Conservation (phyloP, 306 rosid species). For the Medicago truncatula region DNA sequence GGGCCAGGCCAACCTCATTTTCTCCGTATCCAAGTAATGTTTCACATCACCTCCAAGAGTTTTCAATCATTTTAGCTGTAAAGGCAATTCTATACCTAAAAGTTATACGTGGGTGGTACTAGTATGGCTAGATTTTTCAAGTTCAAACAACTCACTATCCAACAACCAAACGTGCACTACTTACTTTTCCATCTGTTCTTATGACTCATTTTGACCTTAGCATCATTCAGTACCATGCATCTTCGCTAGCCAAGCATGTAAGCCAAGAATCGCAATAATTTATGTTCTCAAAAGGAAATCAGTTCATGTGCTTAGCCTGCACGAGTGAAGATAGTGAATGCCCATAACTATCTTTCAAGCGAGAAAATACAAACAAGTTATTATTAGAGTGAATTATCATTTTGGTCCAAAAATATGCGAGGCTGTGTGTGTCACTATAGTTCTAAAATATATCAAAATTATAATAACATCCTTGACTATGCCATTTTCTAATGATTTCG, state of each 20-base stretch:
- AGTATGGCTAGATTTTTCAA: constrained; percentile 38
- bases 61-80: constrained; percentile 52
- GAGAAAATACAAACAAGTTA: neutral
- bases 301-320: constrained; percentile 30
- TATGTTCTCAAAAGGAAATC: constrained; percentile 1
- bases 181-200: constrained; percentile 53
- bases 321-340: neutral
- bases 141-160: constrained; percentile 51
- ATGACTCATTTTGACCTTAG: constrained; percentile 40
- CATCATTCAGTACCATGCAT: constrained; percentile 43
- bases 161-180: constrained; percentile 65
- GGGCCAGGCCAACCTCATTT: constrained; percentile 21
- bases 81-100: constrained; percentile 58
- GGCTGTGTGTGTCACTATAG: neutral
- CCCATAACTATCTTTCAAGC: constrained; percentile 33
- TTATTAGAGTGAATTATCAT: neutral
- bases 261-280: constrained; percentile 39
- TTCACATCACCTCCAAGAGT: constrained; percentile 28
- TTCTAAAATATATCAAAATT: too few relatives aligned
- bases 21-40: constrained; percentile 31
- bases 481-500: neutral
- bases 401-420: neutral
- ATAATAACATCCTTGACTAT: neutral
- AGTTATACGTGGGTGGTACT: constrained; percentile 36
- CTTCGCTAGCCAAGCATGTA: constrained; percentile 39